Evolutionary conservation across 1,139 yeast species (phyloP).

Genomic region (Kurtzmaniella quercitrusa): DNA sequence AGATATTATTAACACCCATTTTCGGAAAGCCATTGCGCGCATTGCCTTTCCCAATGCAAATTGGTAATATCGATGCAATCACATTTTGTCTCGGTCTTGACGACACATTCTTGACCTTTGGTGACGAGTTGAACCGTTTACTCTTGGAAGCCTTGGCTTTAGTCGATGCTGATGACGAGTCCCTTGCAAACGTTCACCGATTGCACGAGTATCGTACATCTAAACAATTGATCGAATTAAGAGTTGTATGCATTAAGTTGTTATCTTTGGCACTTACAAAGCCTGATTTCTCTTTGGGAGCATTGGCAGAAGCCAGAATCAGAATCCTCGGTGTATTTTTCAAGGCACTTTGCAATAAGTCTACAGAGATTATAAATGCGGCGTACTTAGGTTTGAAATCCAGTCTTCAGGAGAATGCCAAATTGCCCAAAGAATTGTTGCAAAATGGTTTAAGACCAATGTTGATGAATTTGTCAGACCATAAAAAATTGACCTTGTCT

Average conservation of each 20-base stretch:
- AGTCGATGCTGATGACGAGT: constrained; percentile 97
- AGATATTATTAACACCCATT: constrained; percentile 81
- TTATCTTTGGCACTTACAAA: constrained; percentile 80
- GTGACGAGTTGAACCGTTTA: constrained; percentile 81
- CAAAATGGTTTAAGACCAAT: constrained; percentile 95
- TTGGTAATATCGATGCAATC: constrained; percentile 95
- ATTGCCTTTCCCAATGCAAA: constrained; percentile 96
- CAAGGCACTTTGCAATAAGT: constrained; percentile 84
- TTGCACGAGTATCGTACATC: constrained; percentile 84
- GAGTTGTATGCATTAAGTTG: constrained; percentile 85
- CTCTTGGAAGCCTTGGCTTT: constrained; percentile 87
- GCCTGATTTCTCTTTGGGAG: constrained; percentile 71
- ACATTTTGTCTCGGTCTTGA: constrained; percentile 83
- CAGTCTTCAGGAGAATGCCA: constrained; percentile 80
- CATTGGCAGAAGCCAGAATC: constrained; percentile 79
- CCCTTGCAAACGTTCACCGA: constrained; percentile 82
- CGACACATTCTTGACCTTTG: constrained; percentile 76
- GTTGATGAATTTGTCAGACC: constrained; percentile 91
- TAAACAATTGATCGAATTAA: constrained; percentile 76
- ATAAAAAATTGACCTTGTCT: constrained; percentile 80
- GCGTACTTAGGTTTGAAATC: constrained; percentile 86
- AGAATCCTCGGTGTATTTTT: constrained; percentile 90
- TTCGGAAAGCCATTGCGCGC: constrained; percentile 97
- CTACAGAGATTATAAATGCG: constrained; percentile 86
- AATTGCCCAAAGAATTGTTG: constrained; percentile 85